Evolutionary conservation across 192 early-diverging fungal genomes (phyloP).

Genomic region (Coemansia sp.): DNA sequence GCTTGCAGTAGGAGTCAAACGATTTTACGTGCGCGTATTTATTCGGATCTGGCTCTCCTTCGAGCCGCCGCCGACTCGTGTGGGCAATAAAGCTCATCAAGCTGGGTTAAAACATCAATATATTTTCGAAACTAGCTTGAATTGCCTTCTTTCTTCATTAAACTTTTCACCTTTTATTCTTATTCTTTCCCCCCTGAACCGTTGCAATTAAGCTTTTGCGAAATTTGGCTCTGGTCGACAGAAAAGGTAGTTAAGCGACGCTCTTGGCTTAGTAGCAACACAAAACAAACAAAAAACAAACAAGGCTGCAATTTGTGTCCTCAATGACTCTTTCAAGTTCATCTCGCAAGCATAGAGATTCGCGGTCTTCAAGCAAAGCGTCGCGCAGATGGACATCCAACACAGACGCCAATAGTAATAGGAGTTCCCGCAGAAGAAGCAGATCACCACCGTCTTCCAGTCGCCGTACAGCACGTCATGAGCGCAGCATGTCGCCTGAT

Average conservation of each 20-base stretch:
- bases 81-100: too few species aligned
- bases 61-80: too few species aligned
- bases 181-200: neutral
- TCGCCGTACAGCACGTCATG: neutral
- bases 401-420: neutral
- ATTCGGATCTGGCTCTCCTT: too few species aligned
- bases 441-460: conserved; percentile 19
- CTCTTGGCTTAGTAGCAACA: neutral
- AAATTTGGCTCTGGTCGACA: neutral
- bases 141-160: neutral
- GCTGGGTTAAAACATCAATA: too few species aligned
- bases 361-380: conserved; percentile 19
- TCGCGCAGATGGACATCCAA: neutral
- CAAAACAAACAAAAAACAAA: neutral
- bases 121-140: too few species aligned
- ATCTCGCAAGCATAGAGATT: conserved; percentile 30
- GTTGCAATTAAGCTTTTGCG: conserved; percentile 1
- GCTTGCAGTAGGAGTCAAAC: too few species aligned
- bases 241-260: neutral
- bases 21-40: too few species aligned
- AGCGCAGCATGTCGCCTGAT: neutral
- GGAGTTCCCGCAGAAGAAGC: conserved; percentile 5
- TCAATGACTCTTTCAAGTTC: conserved; percentile 42
- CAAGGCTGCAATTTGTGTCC: conserved; percentile 3
- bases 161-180: neutral